A percentile compares a stretch with the other conserved stretches of the same genome.
Conservation (phyloP, 768 basidiomycete species). For the Austroboletus festivus region DNA sequence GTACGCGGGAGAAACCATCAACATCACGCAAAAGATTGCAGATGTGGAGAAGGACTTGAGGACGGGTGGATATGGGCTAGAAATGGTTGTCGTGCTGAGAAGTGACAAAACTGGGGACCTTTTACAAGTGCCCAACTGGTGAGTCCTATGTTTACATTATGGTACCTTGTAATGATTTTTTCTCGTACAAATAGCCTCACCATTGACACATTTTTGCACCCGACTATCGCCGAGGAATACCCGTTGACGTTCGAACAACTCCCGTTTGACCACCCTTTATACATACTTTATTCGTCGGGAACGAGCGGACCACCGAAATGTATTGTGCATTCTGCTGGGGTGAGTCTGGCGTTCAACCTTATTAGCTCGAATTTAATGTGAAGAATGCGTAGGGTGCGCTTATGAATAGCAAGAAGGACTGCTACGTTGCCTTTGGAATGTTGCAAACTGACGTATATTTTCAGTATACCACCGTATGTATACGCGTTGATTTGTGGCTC, state of each 20-base stretch:
- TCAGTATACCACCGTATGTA: slow-evolving; percentile 66
- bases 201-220: slow-evolving; percentile 52
- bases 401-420: slow-evolving; percentile 65
- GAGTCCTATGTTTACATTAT: background rate
- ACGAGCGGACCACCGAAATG: slow-evolving; percentile 87
- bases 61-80: slow-evolving; percentile 40
- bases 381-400: slow-evolving; percentile 55
- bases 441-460: slow-evolving; percentile 56
- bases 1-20: slow-evolving; percentile 59
- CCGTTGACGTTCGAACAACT: slow-evolving; percentile 66
- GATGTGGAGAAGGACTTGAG: slow-evolving; percentile 52
- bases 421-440: slow-evolving; percentile 41
- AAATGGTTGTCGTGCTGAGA: slow-evolving; percentile 55
- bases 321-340: slow-evolving; percentile 75
- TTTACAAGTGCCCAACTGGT: slow-evolving; percentile 29
- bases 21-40: slow-evolving; percentile 52
- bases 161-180: no score
- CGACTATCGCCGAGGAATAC: slow-evolving; percentile 38
- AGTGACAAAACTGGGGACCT: slow-evolving; percentile 49
- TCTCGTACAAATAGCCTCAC: slow-evolving; percentile 19
- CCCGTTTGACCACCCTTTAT: slow-evolving; percentile 76
- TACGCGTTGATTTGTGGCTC: background rate
- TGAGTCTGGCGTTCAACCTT: slow-evolving; percentile 32
- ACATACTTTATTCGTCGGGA: slow-evolving; percentile 83
- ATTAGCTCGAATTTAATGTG: background rate